Percentiles rank a stretch among this genome's conserved stretches.
Conservation (phyloP, 352 stramenopile genomes). For the Hyaloperonospora brassicae region DNA sequence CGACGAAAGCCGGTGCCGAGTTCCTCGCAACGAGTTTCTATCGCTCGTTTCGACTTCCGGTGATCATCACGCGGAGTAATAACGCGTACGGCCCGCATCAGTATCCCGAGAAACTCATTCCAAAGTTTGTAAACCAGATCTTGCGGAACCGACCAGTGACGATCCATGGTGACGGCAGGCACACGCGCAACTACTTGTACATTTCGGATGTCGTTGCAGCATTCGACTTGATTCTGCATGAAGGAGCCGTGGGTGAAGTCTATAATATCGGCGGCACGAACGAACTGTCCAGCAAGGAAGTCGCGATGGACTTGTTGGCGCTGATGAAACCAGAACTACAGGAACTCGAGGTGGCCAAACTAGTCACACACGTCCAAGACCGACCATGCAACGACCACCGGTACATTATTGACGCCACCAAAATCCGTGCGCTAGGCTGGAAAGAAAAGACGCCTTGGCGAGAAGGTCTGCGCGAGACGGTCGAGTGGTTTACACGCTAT, state of each 20-base stretch:
- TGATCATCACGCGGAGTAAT: constrained; percentile 97
- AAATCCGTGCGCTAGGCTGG: constrained; percentile 91
- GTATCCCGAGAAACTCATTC: constrained; percentile 98
- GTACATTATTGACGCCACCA: constrained; percentile 93
- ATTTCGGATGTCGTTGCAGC: constrained; percentile 94
- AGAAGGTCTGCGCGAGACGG: constrained; percentile 87
- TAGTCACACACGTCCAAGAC: constrained; percentile 76
- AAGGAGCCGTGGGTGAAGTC: constrained; percentile 87
- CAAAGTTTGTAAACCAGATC: constrained; percentile 97
- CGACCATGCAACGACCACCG: constrained; percentile 97
- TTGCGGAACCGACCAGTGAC: constrained; percentile 85
- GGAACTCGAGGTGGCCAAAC: constrained; percentile 34
- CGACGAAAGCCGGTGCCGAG: constrained; percentile 96
- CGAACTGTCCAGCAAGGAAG: constrained; percentile 57
- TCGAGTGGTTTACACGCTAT: constrained; percentile 85
- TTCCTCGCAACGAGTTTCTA: constrained; percentile 95
- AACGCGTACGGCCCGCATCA: constrained; percentile 99
- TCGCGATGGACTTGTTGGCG: constrained; percentile 86
- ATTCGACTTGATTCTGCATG: constrained; percentile 95
- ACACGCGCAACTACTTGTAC: constrained; percentile 96
- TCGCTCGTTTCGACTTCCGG: constrained; percentile 91
- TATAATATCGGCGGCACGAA: constrained; percentile 94
- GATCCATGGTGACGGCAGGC: constrained; percentile 92
- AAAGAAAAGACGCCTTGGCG: constrained; percentile 87
- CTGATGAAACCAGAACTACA: constrained; percentile 43